Conservation (phyloP, 148 eudicot genomes). For the Polygonum aviculare region DNA sequence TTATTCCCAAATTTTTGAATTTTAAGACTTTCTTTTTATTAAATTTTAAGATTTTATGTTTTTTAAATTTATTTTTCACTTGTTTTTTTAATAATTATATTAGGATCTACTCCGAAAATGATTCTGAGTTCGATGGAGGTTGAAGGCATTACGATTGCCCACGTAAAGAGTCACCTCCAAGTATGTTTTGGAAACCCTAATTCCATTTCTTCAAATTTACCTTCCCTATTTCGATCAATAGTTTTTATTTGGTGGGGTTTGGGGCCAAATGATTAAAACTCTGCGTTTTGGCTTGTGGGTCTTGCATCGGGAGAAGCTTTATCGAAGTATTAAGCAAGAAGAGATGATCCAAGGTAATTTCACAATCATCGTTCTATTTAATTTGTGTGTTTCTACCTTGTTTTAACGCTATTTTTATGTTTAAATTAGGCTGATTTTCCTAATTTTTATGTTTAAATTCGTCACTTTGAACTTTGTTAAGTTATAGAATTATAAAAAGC, state of each 20-base stretch:
- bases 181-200: conserved; percentile 17
- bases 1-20: background rate
- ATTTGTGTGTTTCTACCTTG: background rate
- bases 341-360: conserved; percentile 8
- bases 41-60: background rate
- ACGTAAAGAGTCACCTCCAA: conserved; percentile 82
- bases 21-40: background rate
- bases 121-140: conserved; percentile 54
- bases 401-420: background rate
- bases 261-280: background rate
- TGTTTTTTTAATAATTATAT: background rate
- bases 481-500: background rate
- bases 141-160: conserved; percentile 54
- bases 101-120: conserved; percentile 78
- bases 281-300: background rate
- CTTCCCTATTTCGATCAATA: background rate
- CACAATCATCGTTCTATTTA: background rate
- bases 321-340: conserved; percentile 11
- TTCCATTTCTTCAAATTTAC: background rate
- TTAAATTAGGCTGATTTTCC: background rate
- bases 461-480: background rate
- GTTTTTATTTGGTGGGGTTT: background rate
- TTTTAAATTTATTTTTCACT: background rate
- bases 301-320: background rate
- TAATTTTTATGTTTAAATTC: background rate